Conservation (phyloP, 179 eudicot genomes). For the Spergularia azorica region DNA sequence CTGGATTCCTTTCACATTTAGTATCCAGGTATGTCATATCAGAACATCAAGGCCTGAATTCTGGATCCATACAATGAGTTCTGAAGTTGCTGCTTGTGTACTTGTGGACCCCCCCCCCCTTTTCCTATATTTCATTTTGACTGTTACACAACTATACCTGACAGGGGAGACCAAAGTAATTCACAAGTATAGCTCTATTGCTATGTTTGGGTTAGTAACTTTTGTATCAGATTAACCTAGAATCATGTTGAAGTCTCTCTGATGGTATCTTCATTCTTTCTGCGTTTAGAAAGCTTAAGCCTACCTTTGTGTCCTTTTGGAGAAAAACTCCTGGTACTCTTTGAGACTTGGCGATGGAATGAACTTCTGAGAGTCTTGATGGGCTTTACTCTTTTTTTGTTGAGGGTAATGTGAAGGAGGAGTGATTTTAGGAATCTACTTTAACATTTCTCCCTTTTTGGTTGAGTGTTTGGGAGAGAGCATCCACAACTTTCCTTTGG, state of each 20-base stretch:
- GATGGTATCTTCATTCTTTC: neutral
- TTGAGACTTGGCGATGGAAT: neutral
- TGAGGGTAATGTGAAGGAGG: neutral
- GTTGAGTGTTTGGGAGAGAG: too few relatives aligned
- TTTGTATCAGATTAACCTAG: neutral
- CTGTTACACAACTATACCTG: neutral
- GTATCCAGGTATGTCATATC: constrained; percentile 72
- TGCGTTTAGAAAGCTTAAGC: neutral
- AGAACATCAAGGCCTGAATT: neutral
- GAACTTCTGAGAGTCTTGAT: neutral
- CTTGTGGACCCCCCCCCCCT: neutral
- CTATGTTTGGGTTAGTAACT: neutral
- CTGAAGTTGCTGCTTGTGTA: neutral
- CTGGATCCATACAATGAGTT: neutral
- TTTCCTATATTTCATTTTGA: neutral
- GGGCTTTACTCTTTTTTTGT: neutral
- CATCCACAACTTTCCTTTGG: too few relatives aligned
- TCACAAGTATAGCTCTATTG: neutral
- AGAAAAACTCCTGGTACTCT: neutral
- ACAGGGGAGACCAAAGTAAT: neutral
- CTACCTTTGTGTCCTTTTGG: neutral
- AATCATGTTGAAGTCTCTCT: neutral
- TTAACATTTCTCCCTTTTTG: too few relatives aligned
- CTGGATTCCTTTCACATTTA: constrained; percentile 98
- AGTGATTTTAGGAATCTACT: neutral